Conservation (phyloP, 2,329 filamentous ascomycete species). For the Dactylellina leptospora region DNA sequence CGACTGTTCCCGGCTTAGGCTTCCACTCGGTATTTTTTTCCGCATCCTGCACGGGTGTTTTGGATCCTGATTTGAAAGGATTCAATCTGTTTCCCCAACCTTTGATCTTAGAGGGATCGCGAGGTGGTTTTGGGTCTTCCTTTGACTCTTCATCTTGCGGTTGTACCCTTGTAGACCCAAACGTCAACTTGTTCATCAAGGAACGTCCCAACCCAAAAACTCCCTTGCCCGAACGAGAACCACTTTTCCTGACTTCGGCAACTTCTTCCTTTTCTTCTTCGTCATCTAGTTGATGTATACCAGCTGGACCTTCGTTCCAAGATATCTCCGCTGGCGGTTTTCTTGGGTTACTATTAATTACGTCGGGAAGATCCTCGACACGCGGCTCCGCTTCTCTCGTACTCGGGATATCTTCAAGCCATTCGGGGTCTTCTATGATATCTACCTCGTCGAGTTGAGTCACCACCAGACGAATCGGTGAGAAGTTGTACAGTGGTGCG, state of each 20-base stretch:
- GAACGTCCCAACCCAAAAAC: neutral
- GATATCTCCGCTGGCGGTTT: neutral
- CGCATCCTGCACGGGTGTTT: neutral
- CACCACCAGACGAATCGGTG: slow-evolving; percentile 36
- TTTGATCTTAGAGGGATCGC: slow-evolving; percentile 9
- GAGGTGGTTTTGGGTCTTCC: neutral
- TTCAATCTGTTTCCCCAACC: slow-evolving; percentile 13
- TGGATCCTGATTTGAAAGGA: slow-evolving; percentile 11
- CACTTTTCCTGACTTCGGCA: too few relatives aligned
- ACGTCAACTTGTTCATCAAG: slow-evolving; percentile 8
- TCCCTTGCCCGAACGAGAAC: neutral
- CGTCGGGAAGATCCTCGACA: neutral
- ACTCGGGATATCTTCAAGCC: neutral
- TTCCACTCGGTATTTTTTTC: neutral
- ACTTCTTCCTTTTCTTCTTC: too few relatives aligned
- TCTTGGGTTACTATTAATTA: neutral
- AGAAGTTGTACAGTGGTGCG: slow-evolving; percentile 10
- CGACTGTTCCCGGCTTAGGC: too few relatives aligned
- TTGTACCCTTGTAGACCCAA: slow-evolving; percentile 3
- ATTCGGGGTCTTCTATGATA: slow-evolving; percentile 6
- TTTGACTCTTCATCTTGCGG: slow-evolving; percentile 23
- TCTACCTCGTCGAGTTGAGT: slow-evolving; percentile 16
- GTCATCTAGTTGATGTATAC: too few relatives aligned
- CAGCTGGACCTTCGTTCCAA: neutral
- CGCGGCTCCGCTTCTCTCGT: neutral